Conservation (phyloP, 1,284 basidiomycete genomes). For the Mixia osmundae region DNA sequence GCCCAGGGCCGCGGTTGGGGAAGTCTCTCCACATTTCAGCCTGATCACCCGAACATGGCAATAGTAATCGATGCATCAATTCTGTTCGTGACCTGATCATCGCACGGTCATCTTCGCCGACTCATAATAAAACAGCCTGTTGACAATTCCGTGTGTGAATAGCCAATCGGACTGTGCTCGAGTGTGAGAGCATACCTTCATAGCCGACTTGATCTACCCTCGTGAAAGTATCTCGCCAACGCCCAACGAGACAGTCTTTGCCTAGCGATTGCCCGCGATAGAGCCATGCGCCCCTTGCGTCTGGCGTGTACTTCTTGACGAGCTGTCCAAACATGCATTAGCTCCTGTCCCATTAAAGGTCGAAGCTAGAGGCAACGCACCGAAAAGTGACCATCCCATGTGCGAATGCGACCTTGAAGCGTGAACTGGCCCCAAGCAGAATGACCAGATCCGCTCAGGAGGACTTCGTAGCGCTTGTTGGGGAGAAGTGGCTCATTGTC, state of each 20-base stretch:
- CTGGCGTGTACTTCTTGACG: slow-evolving; percentile 15
- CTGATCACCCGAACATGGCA: too few species aligned
- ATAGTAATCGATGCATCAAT: too few species aligned
- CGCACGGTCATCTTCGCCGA: too few species aligned
- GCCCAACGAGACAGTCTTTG: slow-evolving; percentile 10
- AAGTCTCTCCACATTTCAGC: too few species aligned
- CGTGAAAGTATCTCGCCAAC: slow-evolving; percentile 12
- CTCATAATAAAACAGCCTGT: too few species aligned
- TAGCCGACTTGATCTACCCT: neutral
- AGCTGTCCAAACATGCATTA: too few species aligned
- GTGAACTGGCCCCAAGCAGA: slow-evolving; percentile 17
- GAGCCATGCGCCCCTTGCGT: slow-evolving; percentile 12
- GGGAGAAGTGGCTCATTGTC: slow-evolving; percentile 8
- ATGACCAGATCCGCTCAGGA: slow-evolving; percentile 14
- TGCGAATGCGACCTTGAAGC: slow-evolving; percentile 12
- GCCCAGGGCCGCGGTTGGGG: too few species aligned
- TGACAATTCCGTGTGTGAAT: too few species aligned
- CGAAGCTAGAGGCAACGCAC: neutral
- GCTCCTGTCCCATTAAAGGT: slow-evolving; percentile 1
- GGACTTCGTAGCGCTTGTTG: slow-evolving; percentile 14
- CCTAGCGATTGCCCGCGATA: slow-evolving; percentile 11
- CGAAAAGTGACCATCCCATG: slow-evolving; percentile 4
- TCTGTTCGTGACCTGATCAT: too few species aligned
- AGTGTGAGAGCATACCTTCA: neutral
- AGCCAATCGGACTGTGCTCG: too few species aligned